Percentiles rank a stretch among this genome's conserved stretches.
Evolutionary conservation across 768 basidiomycete species (phyloP).

Genomic region (Tylopilus vinaceipallidus): DNA sequence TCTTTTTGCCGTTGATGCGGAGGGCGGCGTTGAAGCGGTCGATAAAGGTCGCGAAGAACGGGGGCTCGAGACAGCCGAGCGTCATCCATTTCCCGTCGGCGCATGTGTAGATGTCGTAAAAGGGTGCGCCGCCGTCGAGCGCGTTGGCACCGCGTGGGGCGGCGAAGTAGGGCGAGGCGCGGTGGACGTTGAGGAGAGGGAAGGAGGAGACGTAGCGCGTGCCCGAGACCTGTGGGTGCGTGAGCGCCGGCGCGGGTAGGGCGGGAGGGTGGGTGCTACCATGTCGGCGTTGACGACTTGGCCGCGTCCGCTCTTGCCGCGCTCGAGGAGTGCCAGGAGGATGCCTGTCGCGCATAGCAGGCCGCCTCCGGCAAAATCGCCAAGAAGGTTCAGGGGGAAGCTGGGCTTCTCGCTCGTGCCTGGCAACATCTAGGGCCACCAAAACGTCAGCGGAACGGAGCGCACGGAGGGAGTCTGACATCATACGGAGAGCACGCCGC

Average conservation of each 20-base stretch:
- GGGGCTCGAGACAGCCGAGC: constrained; percentile 72
- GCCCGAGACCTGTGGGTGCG: constrained; percentile 63
- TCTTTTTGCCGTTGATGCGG: constrained; percentile 37
- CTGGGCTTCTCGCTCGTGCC: constrained; percentile 59
- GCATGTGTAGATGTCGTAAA: constrained; percentile 73
- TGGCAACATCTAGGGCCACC: constrained; percentile 57
- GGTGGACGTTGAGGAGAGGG: constrained; percentile 50
- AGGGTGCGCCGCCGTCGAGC: constrained; percentile 78
- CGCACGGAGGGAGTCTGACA: background rate
- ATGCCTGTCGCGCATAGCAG: constrained; percentile 70
- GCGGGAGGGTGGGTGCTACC: constrained; percentile 38
- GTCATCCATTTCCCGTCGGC: constrained; percentile 74
- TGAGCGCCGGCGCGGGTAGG: background rate
- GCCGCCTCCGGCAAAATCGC: constrained; percentile 83
- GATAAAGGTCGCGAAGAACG: constrained; percentile 66
- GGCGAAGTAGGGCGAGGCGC: constrained; percentile 36
- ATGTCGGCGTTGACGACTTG: constrained; percentile 77
- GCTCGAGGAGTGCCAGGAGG: constrained; percentile 70
- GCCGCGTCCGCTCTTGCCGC: constrained; percentile 61
- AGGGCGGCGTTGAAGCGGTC: constrained; percentile 50
- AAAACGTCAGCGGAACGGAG: background rate
- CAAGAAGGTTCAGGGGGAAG: constrained; percentile 75
- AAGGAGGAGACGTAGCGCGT: constrained; percentile 75
- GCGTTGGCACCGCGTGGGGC: constrained; percentile 53
- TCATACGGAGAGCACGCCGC: constrained; percentile 66